Conservation (phyloP, 2,329 filamentous ascomycete genomes). For the Claviceps pusilla region DNA sequence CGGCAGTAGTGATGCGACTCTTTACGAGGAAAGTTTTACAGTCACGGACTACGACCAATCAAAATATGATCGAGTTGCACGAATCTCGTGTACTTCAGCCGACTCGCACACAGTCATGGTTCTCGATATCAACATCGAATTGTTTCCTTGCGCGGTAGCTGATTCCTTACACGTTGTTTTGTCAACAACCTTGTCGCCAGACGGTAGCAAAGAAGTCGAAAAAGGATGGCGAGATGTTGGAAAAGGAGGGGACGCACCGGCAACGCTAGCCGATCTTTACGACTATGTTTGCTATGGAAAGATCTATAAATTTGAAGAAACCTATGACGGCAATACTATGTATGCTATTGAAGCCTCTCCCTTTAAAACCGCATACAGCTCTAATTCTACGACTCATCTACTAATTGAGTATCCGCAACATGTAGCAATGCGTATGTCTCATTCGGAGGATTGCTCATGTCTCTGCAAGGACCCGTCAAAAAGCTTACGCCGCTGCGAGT, state of each 20-base stretch:
- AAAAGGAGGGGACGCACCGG: constrained; percentile 36
- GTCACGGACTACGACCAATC: constrained; percentile 63
- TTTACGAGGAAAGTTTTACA: constrained; percentile 86
- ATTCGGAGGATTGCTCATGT: constrained; percentile 83
- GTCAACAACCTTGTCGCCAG: constrained; percentile 71
- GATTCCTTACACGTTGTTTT: constrained; percentile 70
- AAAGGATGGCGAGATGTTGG: constrained; percentile 69
- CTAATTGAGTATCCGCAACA: constrained; percentile 1
- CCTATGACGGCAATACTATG: constrained; percentile 67
- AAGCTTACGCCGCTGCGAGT: constrained; percentile 85
- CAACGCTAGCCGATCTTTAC: constrained; percentile 60
- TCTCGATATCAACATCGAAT: constrained; percentile 86
- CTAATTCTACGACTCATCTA: not conserved
- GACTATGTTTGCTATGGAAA: constrained; percentile 84
- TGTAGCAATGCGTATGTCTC: constrained; percentile 81
- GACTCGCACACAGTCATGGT: constrained; percentile 64
- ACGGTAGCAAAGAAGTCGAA: constrained; percentile 64
- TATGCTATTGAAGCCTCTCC: constrained; percentile 22
- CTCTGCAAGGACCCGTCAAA: constrained; percentile 85
- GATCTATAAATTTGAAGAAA: constrained; percentile 78
- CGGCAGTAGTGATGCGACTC: constrained; percentile 64
- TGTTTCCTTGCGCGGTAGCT: constrained; percentile 62
- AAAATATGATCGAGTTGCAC: constrained; percentile 92
- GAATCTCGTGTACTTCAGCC: constrained; percentile 60
- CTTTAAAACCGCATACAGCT: not conserved